Base-by-base conservation (phyloP, 768 basidiomycete genomes). In the Boletus reticulatus region DNA sequence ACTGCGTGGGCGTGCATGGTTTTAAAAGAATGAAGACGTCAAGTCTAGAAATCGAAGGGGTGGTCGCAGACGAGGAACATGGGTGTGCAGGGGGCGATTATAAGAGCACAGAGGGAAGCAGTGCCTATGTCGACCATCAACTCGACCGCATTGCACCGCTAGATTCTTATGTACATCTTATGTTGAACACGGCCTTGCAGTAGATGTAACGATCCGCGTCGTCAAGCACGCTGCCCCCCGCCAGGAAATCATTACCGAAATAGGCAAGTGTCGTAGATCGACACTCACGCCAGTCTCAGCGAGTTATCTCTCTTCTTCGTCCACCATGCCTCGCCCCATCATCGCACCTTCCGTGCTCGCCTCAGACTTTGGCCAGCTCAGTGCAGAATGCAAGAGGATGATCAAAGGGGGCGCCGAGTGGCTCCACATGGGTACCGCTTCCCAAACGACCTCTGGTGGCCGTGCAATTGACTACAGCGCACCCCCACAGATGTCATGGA, bases 321-420 rank as follows among this genome's bases (percentile, higher is more conserved):
- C 47, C 52, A 52, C 46, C 51, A 95, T 95, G 93, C 89, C 87
- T 62, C 84, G 82, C 62, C 85, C 92, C 14, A 98, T 98, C 76
- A 93, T 99, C 72, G 88, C 95, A 11, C 97, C 97, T 20, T 98
- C 95, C 4, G 94, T 98, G 42, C 88, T 99, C 17, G 96, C 97
- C 53, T 94, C 92, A 12, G 94, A 99, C 78, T 95, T 99, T 74
- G 95, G 94, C 41, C 88, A 96, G 67, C 84, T 99, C 63, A 88
- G 87, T 48, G 88, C 88, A 64, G 97, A 99, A 84, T 97, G 97
- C 76, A 88, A 89, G 70, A 83, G 94, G 47, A 98, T 99, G 94
- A 93, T 98, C 57, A 85, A 87, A 68, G 83, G 85, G 58, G 97
- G 97, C 13, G 95, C 95, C 20, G 89, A 98, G 72, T 98, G 97